Evolutionary conservation across 129 eudicot species (phyloP).

Genomic region (Lonicera japonica): DNA sequence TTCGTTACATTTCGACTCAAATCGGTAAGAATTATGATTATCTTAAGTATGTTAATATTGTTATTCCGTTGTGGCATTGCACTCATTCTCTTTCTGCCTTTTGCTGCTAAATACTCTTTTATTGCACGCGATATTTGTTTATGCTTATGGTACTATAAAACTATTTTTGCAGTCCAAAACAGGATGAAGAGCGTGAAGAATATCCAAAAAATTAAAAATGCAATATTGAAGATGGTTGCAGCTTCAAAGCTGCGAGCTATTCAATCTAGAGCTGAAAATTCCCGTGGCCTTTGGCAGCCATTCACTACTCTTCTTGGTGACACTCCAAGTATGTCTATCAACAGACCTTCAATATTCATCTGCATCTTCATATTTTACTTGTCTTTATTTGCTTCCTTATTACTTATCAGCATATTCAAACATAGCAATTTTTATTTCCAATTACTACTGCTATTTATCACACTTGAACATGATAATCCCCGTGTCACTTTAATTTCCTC

Average conservation of each 20-base stretch:
- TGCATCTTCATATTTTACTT: not conserved
- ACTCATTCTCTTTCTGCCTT: not conserved
- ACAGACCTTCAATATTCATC: not conserved
- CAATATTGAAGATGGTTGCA: slow-evolving; percentile 99
- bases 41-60: not conserved
- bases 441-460: too few species aligned
- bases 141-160: not conserved
- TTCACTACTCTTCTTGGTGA: slow-evolving; percentile 99
- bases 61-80: not conserved
- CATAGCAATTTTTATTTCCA: too few species aligned
- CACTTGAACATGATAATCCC: too few species aligned
- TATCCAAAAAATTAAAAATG: slow-evolving; percentile 97
- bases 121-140: slow-evolving; percentile 8
- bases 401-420: too few species aligned
- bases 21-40: slow-evolving; percentile 45
- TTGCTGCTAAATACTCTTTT: not conserved
- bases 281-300: slow-evolving; percentile 30
- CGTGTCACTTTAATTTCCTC: too few species aligned
- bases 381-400: too few species aligned
- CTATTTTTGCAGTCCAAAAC: slow-evolving; percentile 61
- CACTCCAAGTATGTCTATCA: slow-evolving; percentile 55
- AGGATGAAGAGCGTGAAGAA: slow-evolving; percentile 92
- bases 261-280: slow-evolving; percentile 86
- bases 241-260: slow-evolving; percentile 97
- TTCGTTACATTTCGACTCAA: slow-evolving; percentile 88